These are phyloP conservation scores for Apiotrichum brassicae DNA, from an alignment of 1,284 basidiomycete genomes.

Conservation along the genomic window DNA sequence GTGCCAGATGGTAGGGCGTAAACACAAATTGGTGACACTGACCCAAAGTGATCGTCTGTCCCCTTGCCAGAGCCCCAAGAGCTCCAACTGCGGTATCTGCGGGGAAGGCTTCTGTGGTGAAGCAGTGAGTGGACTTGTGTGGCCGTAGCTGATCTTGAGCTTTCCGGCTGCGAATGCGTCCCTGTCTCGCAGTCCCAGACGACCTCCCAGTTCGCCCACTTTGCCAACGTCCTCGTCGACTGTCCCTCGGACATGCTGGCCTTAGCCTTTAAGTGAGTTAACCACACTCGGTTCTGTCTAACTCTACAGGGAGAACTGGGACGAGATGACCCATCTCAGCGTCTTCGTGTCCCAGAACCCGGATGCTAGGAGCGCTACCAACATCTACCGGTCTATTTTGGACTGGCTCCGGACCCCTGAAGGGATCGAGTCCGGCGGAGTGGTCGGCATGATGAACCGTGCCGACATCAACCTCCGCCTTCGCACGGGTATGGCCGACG, in stretches of 20 bases:
- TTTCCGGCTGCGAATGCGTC: conserved; percentile 12
- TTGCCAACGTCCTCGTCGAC: conserved; percentile 17
- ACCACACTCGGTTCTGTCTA: background rate
- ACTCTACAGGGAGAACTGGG: conserved; percentile 21
- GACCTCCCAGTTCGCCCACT: conserved; percentile 6
- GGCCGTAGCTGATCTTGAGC: no score
- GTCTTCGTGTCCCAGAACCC: conserved; percentile 7
- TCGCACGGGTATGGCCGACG: conserved; percentile 18
- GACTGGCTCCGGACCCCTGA: conserved; percentile 18
- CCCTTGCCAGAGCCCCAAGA: conserved; percentile 11
- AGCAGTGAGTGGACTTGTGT: no score
- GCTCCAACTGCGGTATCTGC: conserved; percentile 18
- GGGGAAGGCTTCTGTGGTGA: conserved; percentile 20
- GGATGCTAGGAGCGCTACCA: background rate
- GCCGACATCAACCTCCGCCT: conserved; percentile 19
- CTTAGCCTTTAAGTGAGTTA: conserved; percentile 18
- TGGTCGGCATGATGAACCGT: conserved; percentile 21
- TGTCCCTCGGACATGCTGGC: conserved; percentile 19
- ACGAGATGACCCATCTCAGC: conserved; percentile 18
- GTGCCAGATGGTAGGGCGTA: conserved; percentile 18
- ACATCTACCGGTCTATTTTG: conserved; percentile 14
- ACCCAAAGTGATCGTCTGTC: conserved; percentile 17
- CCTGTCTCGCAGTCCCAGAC: conserved; percentile 13
- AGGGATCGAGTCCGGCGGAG: conserved; percentile 13
- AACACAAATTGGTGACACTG: background rate